These are phyloP conservation scores for Alternaria sp. DNA, from an alignment of 2,329 filamentous ascomycete genomes.

Conservation along the genomic window DNA sequence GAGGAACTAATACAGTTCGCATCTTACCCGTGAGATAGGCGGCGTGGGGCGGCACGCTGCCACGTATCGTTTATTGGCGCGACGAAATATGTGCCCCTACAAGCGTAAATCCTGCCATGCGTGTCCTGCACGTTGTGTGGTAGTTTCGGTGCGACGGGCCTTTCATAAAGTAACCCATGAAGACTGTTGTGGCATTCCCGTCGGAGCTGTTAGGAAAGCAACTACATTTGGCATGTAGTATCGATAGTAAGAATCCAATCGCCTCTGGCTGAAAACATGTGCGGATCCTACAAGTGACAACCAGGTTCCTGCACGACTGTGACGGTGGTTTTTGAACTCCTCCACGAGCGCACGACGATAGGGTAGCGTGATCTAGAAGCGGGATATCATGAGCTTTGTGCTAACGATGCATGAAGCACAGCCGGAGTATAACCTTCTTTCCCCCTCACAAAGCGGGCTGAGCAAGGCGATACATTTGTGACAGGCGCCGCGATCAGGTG, in stretches of 20 bases:
- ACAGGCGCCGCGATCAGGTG: background rate
- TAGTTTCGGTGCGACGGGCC: background rate
- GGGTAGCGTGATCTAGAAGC: background rate
- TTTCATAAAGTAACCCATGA: background rate
- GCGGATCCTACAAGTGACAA: background rate
- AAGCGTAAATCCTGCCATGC: conserved; percentile 9
- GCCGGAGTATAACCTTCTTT: background rate
- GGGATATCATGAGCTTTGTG: background rate
- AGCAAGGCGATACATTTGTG: background rate
- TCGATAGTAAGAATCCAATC: background rate
- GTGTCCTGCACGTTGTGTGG: background rate
- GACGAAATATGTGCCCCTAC: background rate
- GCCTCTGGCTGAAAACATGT: background rate
- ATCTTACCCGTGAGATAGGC: background rate
- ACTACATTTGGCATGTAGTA: background rate
- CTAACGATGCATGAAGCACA: background rate
- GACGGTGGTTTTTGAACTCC: conserved; percentile 1
- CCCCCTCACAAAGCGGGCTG: background rate
- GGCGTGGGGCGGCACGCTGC: background rate
- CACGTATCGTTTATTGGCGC: background rate
- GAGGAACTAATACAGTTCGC: background rate
- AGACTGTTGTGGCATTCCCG: background rate
- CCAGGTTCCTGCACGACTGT: background rate
- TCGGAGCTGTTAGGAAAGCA: background rate
- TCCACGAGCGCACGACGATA: background rate